Evolutionary conservation across 2,329 filamentous ascomycete species (phyloP).

Genomic region (Gyromitra esculenta): DNA sequence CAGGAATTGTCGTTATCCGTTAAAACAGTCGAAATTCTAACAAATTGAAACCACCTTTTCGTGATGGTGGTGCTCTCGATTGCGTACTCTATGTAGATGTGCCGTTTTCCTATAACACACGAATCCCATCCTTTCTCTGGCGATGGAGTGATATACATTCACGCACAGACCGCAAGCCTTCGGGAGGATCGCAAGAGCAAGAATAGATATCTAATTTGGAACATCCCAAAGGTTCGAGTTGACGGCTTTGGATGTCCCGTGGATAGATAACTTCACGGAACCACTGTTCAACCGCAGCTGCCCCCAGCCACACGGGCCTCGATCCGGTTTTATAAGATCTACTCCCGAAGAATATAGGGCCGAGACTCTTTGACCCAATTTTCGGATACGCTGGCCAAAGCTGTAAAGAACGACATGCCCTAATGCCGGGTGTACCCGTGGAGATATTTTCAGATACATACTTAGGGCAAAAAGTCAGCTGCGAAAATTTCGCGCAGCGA

Average conservation of each 20-base stretch:
- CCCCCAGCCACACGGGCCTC: conserved; percentile 31
- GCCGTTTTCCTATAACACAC: conserved; percentile 2
- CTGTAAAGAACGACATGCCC: conserved; percentile 2
- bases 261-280: conserved; percentile 1
- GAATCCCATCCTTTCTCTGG: conserved; percentile 15
- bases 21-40: conserved; percentile 37
- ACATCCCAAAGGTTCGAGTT: conserved; percentile 23
- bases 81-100: conserved; percentile 23
- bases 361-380: conserved; percentile 6
- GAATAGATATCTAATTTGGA: conserved; percentile 18
- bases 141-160: conserved; percentile 21
- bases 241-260: conserved; percentile 11
- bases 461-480: conserved; percentile 1
- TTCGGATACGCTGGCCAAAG: conserved; percentile 21
- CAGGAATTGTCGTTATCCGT: conserved; percentile 34
- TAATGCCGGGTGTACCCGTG: conserved; percentile 19
- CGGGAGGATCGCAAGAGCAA: conserved; percentile 16
- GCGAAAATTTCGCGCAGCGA: conserved; percentile 19
- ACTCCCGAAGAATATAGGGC: background rate
- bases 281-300: background rate
- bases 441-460: conserved; percentile 9
- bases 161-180: conserved; percentile 31
- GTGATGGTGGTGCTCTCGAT: conserved; percentile 10
- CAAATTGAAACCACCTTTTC: background rate
- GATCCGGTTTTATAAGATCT: conserved; percentile 34